A percentile compares a stretch with the other conserved stretches of the same genome.
Evolutionary conservation across 179 eudicot genomes (phyloP).

Genomic region (Sideroxylon spinosum): DNA sequence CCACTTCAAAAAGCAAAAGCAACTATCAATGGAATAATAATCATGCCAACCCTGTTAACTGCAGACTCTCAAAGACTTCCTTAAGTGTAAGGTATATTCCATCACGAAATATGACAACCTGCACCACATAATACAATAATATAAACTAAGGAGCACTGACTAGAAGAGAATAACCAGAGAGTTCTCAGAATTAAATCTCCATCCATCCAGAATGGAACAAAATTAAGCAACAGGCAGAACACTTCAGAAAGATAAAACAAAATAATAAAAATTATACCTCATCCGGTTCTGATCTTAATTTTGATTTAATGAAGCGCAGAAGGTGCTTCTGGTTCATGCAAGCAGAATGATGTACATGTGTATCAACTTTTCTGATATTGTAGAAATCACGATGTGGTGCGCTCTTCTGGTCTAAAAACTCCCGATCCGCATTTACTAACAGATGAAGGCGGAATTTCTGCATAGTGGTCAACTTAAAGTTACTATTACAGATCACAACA

Average conservation of each 20-base stretch:
- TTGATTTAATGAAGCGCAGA: conserved; percentile 74
- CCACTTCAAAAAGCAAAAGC: conserved; percentile 12
- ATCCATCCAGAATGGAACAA: background rate
- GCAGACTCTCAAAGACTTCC: conserved; percentile 86
- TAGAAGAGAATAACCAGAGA: conserved; percentile 1
- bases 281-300: conserved; percentile 72
- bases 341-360: conserved; percentile 86
- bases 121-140: conserved; percentile 20
- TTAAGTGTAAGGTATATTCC: conserved; percentile 71
- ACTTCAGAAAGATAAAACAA: background rate
- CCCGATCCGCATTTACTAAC: conserved; percentile 77
- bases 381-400: conserved; percentile 88
- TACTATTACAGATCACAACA: conserved; percentile 26
- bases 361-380: conserved; percentile 84
- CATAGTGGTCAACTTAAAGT: conserved; percentile 34
- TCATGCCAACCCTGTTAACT: conserved; percentile 60
- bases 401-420: conserved; percentile 74
- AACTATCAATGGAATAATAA: conserved; percentile 12
- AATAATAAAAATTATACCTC: conserved; percentile 42
- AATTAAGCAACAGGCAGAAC: conserved; percentile 3
- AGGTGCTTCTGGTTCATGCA: conserved; percentile 93
- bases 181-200: background rate
- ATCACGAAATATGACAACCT: conserved; percentile 89
- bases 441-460: conserved; percentile 91
- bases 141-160: conserved; percentile 11